Evolutionary conservation across 805 yeast genomes (phyloP), one percentile per base, ranked within the genome.

Genomic region (Cyberlindnera euphorbiiphila): DNA sequence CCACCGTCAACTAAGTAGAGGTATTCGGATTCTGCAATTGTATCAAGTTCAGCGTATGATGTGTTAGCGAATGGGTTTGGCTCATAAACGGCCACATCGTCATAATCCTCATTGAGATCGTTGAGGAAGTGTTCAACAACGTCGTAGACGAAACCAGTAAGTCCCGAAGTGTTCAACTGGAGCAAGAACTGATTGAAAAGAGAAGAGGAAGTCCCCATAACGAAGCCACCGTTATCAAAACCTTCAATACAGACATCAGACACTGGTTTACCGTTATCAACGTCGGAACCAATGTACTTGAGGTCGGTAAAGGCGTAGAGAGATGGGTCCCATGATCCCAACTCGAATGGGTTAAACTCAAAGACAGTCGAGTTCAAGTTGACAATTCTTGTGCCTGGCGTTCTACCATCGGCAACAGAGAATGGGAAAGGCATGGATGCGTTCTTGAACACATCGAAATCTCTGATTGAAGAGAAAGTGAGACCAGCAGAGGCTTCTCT

Each of bases 301-400:
- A 71, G 65, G 42, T 82, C 80, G 10, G 79, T 68, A 59, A 88
- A 87, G 3, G 81, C 64, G 38, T 71, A 66, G 37, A 85, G 61
- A 2, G 81, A 66, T 11, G 86, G 83, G 55, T 88, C 96, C 95
- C 95, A 87, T 5, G 94, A 79, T 11, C 96, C 96, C 53, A 87
- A 61, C 55, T 81, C 85, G 50, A 65, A 80, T 11, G 94, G 89
- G 34, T 70, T 72, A 47, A 76, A 59, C 47, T 78, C 76, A 45
- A 79, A 75, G 36, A 69, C 71, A 1, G 95, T 85, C 8, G 94
- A 79, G 64, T 85, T 87, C 22, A 61, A 56, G 42, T 72, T 69
- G 34, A 83, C 63, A 33, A 82, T 68, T 6, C 44, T 5, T 4
- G 82, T 69, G 19, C 76, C 76, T 9, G 85, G 85, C n/a, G 71